A percentile compares a stretch with the other conserved stretches of the same genome.
Evolutionary conservation across 495 filamentous ascomycete genomes (phyloP).

Genomic region (Hyaloscypha finlandica): DNA sequence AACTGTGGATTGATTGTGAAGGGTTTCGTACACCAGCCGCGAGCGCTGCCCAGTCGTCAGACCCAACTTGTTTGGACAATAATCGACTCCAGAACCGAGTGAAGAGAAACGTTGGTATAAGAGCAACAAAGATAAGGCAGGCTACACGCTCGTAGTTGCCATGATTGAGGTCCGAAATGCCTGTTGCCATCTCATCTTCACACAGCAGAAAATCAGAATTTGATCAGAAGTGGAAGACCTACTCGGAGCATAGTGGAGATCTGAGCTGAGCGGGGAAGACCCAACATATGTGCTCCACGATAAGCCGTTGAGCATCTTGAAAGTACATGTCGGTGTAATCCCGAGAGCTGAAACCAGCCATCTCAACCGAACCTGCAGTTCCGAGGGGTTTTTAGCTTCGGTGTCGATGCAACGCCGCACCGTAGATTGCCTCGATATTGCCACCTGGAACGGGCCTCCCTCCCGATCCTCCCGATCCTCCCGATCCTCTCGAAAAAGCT

Average conservation of each 20-base stretch:
- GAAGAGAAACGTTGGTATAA: constrained; percentile 7
- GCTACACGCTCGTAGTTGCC: constrained; percentile 15
- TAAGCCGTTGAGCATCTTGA: no score
- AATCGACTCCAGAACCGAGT: constrained; percentile 11
- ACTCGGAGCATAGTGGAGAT: not conserved
- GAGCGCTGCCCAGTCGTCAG: constrained; percentile 16
- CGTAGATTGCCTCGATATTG: no score
- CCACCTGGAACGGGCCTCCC: no score
- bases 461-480: no score
- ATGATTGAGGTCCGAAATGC: constrained; percentile 12
- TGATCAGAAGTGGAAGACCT: not conserved
- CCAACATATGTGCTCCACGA: not conserved
- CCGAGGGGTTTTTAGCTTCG: not conserved
- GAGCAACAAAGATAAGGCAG: constrained; percentile 1
- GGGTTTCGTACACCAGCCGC: constrained; percentile 6
- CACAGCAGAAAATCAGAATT: not conserved
- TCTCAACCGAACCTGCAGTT: not conserved
- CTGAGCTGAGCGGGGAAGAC: not conserved
- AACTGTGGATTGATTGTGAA: not conserved
- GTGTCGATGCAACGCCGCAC: not conserved
- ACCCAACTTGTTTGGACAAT: constrained; percentile 13
- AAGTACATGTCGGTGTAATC: not conserved
- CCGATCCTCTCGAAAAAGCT: no score
- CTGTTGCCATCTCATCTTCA: constrained; percentile 2
- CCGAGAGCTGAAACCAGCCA: not conserved